A percentile compares a stretch with the other conserved stretches of the same genome.
phyloP scores from a whole-genome alignment of 345 rosid species.

The Syzygium jambos region DNA sequence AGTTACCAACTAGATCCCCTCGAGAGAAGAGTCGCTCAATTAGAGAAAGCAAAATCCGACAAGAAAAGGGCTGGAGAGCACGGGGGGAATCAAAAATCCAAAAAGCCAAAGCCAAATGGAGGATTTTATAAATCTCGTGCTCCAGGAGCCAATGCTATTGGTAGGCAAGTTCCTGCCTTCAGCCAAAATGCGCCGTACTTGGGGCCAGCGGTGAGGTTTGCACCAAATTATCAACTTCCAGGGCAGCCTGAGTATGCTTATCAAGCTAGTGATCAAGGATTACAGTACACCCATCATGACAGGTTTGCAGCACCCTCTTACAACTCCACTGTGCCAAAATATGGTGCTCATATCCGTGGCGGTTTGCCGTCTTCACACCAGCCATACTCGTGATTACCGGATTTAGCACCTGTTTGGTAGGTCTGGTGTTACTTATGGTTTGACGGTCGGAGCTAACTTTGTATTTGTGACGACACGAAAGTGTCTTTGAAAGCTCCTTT shows the following conservation, averaged over 20 bases:
- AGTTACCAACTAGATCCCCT: conserved; percentile 51
- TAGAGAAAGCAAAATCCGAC: conserved; percentile 37
- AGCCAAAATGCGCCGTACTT: conserved; percentile 3
- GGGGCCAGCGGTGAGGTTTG: conserved; percentile 20
- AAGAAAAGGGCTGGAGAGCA: conserved; percentile 32
- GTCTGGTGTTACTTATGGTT: neutral
- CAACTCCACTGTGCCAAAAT: conserved; percentile 18
- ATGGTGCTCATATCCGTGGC: conserved; percentile 5
- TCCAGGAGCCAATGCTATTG: conserved; percentile 4
- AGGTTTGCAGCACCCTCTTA: conserved; percentile 11
- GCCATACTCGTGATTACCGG: conserved; percentile 18
- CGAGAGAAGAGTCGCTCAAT: conserved; percentile 38
- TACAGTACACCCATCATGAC: conserved; percentile 26
- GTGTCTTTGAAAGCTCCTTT: neutral
- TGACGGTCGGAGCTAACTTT: neutral
- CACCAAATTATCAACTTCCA: conserved; percentile 18
- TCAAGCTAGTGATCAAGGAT: conserved; percentile 32
- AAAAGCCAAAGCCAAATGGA: conserved; percentile 26
- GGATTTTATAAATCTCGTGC: conserved; percentile 27
- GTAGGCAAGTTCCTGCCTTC: conserved; percentile 23
- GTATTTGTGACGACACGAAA: neutral
- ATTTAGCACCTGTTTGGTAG: neutral
- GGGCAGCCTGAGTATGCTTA: conserved; percentile 26
- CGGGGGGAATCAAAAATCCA: conserved; percentile 24
- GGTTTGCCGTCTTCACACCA: conserved; percentile 26